A percentile compares a stretch with the other conserved stretches of the same genome.
phyloP scores from a whole-genome alignment of 2,329 filamentous ascomycete genomes.

The Calonectria naviculata region DNA sequence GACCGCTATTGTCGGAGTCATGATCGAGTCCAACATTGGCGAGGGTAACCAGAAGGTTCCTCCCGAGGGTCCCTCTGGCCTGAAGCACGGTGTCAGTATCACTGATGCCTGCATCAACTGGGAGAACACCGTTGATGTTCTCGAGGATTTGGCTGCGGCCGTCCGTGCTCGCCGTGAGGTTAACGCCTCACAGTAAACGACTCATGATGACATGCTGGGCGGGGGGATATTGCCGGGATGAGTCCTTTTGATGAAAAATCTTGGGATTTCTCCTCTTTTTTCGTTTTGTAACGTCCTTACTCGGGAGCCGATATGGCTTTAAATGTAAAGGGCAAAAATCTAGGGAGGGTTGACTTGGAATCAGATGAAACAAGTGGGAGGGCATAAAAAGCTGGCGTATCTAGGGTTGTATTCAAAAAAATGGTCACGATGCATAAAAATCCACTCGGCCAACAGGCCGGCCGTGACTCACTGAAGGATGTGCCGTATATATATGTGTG shows the following conservation, averaged over 20 bases:
- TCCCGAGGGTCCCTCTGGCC: slow-evolving; percentile 77
- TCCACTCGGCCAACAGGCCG: slow-evolving; percentile 23
- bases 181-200: slow-evolving; percentile 48
- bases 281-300: slow-evolving; percentile 14
- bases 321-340: slow-evolving; percentile 14
- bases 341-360: slow-evolving; percentile 39
- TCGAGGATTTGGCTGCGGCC: slow-evolving; percentile 88
- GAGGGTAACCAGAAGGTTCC: slow-evolving; percentile 92
- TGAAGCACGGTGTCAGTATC: slow-evolving; percentile 93
- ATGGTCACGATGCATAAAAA: slow-evolving; percentile 35
- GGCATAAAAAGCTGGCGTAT: slow-evolving; percentile 38
- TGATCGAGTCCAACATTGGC: slow-evolving; percentile 99
- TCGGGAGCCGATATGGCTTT: slow-evolving; percentile 9
- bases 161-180: slow-evolving; percentile 78
- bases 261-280: slow-evolving; percentile 16
- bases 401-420: slow-evolving; percentile 39
- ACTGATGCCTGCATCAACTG: slow-evolving; percentile 97
- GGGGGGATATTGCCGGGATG: not conserved
- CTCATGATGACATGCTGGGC: slow-evolving; percentile 41
- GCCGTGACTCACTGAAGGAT: slow-evolving; percentile 6
- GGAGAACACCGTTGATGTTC: slow-evolving; percentile 83
- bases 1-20: slow-evolving; percentile 90
- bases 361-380: slow-evolving; percentile 29
- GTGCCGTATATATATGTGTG: slow-evolving; percentile 10
- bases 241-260: not conserved